These are phyloP conservation scores for Amauroascus niger DNA, from an alignment of 2,329 filamentous ascomycete genomes.

Conservation along the genomic window DNA sequence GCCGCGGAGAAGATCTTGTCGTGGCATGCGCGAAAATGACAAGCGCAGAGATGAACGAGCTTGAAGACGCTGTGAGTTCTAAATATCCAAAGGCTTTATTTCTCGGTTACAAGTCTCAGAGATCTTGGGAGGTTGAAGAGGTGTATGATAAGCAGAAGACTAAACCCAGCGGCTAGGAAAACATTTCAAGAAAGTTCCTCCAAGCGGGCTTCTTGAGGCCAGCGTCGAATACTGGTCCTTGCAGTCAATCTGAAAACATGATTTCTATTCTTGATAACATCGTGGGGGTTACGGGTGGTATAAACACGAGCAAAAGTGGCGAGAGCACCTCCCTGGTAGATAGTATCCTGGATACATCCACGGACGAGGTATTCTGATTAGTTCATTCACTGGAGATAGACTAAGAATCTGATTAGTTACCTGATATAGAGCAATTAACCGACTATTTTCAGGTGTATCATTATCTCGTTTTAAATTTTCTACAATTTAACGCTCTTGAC, in stretches of 20 bases:
- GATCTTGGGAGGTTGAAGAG: not conserved
- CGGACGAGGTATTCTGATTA: not conserved
- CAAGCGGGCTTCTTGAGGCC: slow-evolving; percentile 31
- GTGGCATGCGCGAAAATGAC: slow-evolving; percentile 61
- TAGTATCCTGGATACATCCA: slow-evolving; percentile 12
- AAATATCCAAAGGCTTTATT: not conserved
- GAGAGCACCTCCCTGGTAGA: not conserved
- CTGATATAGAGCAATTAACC: not conserved
- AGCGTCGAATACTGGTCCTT: not conserved
- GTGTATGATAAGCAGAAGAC: not conserved
- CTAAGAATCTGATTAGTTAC: too few relatives aligned
- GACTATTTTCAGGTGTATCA: not conserved
- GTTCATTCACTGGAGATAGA: not conserved
- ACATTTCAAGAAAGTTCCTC: slow-evolving; percentile 50
- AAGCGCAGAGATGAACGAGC: slow-evolving; percentile 50
- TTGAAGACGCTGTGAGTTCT: slow-evolving; percentile 54
- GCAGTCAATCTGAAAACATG: not conserved
- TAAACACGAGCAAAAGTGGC: not conserved
- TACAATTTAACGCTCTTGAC: slow-evolving; percentile 90
- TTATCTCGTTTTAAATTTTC: slow-evolving; percentile 3
- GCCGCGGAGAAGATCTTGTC: slow-evolving; percentile 65
- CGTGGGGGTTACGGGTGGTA: not conserved
- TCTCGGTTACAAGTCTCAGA: not conserved
- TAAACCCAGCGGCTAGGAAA: slow-evolving; percentile 33
- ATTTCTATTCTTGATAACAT: slow-evolving; percentile 10